Base-by-base conservation (phyloP, 331 rosid species). In the Acacia pycnantha region DNA sequence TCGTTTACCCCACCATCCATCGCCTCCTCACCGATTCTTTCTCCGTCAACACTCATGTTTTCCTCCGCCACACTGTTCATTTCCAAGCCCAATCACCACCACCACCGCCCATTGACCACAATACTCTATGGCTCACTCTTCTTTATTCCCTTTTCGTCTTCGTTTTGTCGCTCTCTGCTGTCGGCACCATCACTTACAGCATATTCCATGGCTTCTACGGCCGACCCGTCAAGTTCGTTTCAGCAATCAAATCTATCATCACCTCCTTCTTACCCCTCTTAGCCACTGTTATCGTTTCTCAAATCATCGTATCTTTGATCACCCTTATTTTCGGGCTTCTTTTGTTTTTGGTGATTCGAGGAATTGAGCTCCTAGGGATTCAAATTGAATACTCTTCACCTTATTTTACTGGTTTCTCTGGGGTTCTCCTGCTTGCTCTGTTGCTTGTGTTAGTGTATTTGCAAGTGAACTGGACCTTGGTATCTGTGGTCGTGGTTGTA, bases 151-250 rank as follows among this genome's bases (percentile, higher is more conserved):
- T 89, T 44, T 48, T 89, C 77, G 4, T 56, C 75, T n/a, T 76
- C 62, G 6, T 82, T 58, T 61, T 86, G 78, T 79, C 97, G 37
- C 82, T 76, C 58, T 26, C 70, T 22, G 92, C 92, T 3, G 8
- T 77, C 51, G 92, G 70, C 27, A 81, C 82, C 76, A 92, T 92
- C 89, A 88, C 90, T 78, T 85, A 81, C 69, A 88, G 90, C 62
- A 86, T 84, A 77, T 84, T 78, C 74, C 89, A 90, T 10, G 87
- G 84, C 43, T 90, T 88, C 83, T 82, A 86, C 13, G 87, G 77
- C 58, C 82, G 89, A 47, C 91, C 91, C 8, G 84, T 90, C 27
- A 88, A 84, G 62, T 76, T 92, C 51, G 0, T 48, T 29, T 86
- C 91, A n/a, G 77, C 97, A 7, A 46, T 90, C 53, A 84, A 80